Evolutionary conservation across 495 filamentous ascomycete species (phyloP).

Genomic region (Hypoxylon intermedium): DNA sequence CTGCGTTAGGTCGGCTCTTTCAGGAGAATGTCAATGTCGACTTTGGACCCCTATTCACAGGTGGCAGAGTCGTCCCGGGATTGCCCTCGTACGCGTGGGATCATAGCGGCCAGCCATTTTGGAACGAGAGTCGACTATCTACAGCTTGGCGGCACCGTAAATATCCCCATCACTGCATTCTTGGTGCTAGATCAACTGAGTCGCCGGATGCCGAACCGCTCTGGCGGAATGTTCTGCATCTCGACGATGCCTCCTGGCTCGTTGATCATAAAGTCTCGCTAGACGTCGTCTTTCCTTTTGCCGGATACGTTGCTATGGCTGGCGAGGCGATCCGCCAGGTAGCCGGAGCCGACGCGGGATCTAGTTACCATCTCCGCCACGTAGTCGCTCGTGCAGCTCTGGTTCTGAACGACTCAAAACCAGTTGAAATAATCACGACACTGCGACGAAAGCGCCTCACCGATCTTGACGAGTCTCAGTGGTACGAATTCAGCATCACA

Average conservation of each 20-base stretch:
- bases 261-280: slow-evolving; percentile 51
- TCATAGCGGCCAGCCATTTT: slow-evolving; percentile 39
- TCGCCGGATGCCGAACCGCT: slow-evolving; percentile 45
- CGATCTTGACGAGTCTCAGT: slow-evolving; percentile 46
- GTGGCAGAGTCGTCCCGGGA: slow-evolving; percentile 43
- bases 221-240: slow-evolving; percentile 55
- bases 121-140: slow-evolving; percentile 54
- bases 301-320: slow-evolving; percentile 56
- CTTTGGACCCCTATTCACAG: slow-evolving; percentile 29
- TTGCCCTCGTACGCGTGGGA: slow-evolving; percentile 56
- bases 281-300: slow-evolving; percentile 53
- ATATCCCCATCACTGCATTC: slow-evolving; percentile 52
- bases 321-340: slow-evolving; percentile 53
- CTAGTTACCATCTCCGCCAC: slow-evolving; percentile 46
- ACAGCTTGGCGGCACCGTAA: slow-evolving; percentile 50
- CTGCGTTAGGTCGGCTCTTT: slow-evolving; percentile 42
- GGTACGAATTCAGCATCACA: slow-evolving; percentile 55
- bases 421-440: slow-evolving; percentile 52
- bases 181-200: slow-evolving; percentile 50
- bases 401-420: slow-evolving; percentile 43
- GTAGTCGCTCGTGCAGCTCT: slow-evolving; percentile 47
- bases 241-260: slow-evolving; percentile 56
- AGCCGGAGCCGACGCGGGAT: slow-evolving; percentile 21
- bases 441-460: slow-evolving; percentile 46
- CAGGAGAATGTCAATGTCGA: slow-evolving; percentile 37